Evolutionary conservation across 495 filamentous ascomycete species (phyloP).

Genomic region (Evernia prunastri): DNA sequence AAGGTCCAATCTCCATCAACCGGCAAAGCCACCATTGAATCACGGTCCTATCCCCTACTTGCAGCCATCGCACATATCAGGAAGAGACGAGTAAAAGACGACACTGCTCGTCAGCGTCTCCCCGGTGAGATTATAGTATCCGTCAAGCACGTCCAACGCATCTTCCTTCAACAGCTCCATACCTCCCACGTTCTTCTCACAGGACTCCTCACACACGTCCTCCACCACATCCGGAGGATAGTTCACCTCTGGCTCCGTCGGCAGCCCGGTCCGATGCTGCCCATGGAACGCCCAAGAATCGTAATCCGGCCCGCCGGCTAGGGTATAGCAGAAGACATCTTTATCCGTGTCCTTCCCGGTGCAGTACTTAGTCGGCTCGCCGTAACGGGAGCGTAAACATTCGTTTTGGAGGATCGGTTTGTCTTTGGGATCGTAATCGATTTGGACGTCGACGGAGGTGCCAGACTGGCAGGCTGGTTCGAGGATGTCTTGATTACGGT

Average conservation of each 20-base stretch:
- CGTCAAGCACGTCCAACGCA: background rate
- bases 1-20: background rate
- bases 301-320: background rate
- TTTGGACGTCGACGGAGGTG: background rate
- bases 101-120: background rate
- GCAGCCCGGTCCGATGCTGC: slow-evolving; percentile 1
- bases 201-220: background rate
- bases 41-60: background rate
- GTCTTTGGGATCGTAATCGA: background rate
- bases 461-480: slow-evolving; percentile 3
- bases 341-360: background rate
- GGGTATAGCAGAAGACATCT: background rate
- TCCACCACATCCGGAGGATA: background rate
- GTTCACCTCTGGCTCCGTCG: background rate
- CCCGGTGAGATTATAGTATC: background rate
- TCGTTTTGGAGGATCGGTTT: background rate
- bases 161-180: slow-evolving; percentile 2
- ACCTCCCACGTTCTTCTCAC: background rate
- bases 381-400: background rate
- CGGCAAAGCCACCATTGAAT: background rate
- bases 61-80: slow-evolving; percentile 1
- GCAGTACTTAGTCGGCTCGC: background rate
- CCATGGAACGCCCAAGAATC: background rate
- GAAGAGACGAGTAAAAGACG: background rate
- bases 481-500: no score